A percentile compares a stretch with the other conserved stretches of the same genome.
These are phyloP conservation scores for Chaetoceros tenuissimus DNA, from an alignment of 108 stramenopile genomes.

Conservation along the genomic window DNA sequence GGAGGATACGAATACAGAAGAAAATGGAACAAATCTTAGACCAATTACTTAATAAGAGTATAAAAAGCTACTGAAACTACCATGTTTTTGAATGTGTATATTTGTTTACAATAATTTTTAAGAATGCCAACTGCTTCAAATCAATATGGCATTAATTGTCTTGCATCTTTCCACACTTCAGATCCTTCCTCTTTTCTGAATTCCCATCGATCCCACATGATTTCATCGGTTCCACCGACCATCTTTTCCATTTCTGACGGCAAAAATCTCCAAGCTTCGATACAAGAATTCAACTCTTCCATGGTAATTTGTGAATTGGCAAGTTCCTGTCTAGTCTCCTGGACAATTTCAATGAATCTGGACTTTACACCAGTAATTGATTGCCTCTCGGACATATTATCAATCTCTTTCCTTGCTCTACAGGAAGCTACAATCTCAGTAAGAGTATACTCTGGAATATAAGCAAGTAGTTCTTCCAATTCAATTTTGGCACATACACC, in stretches of 20 bases:
- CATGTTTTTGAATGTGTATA: too few species aligned
- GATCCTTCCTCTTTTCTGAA: slow-evolving; percentile 22
- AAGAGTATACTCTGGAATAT: slow-evolving; percentile 29
- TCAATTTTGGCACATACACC: slow-evolving; percentile 23
- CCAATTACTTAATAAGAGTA: too few species aligned
- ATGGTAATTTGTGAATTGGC: slow-evolving; percentile 25
- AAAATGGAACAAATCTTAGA: too few species aligned
- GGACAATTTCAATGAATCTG: slow-evolving; percentile 37
- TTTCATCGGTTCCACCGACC: slow-evolving; percentile 35
- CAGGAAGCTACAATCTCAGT: slow-evolving; percentile 27
- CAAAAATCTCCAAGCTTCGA: slow-evolving; percentile 33
- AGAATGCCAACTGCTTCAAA: too few species aligned
- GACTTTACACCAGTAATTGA: slow-evolving; percentile 13
- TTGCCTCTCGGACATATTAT: slow-evolving; percentile 4
- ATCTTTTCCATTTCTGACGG: slow-evolving; percentile 43
- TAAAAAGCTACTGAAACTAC: too few species aligned
- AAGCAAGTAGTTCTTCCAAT: slow-evolving; percentile 20
- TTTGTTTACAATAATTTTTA: too few species aligned
- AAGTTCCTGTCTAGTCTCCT: slow-evolving; percentile 31
- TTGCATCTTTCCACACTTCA: slow-evolving; percentile 11
- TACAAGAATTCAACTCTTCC: slow-evolving; percentile 28
- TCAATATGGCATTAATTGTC: slow-evolving; percentile 19
- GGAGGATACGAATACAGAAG: too few species aligned
- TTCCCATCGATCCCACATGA: slow-evolving; percentile 60
- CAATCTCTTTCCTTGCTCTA: not conserved